Conservation (phyloP, 176 grass and related monocot species). For the Leersia perrieri region DNA sequence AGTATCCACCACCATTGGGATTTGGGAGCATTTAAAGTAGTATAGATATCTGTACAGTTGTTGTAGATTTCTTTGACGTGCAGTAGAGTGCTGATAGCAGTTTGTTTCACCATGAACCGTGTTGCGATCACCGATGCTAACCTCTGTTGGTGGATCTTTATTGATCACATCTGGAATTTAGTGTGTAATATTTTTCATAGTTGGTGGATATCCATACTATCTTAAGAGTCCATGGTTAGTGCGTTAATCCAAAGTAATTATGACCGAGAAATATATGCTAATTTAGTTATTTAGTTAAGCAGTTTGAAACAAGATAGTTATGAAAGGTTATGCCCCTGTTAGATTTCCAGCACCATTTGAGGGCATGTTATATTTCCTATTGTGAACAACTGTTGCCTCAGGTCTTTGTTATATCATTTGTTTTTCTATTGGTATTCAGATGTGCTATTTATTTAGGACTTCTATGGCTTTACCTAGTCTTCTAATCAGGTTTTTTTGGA, state of each 20-base stretch:
- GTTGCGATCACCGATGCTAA: no score
- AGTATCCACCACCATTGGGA: no score
- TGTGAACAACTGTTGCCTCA: background rate
- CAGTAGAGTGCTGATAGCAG: no score
- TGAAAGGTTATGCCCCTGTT: background rate
- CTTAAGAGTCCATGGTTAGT: background rate
- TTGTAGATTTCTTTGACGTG: no score
- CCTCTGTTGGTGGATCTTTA: background rate
- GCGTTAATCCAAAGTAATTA: background rate
- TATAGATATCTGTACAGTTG: no score
- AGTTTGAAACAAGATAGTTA: background rate
- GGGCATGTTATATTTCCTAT: background rate
- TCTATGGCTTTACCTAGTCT: background rate
- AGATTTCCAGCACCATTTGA: background rate
- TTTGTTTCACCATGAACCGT: no score
- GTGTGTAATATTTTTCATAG: background rate
- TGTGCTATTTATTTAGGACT: background rate
- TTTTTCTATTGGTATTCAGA: background rate
- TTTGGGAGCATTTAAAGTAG: no score
- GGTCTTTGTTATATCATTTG: background rate
- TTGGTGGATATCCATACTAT: background rate
- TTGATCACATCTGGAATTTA: background rate
- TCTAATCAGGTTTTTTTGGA: background rate
- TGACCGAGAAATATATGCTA: background rate
- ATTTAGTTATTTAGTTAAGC: background rate